These are phyloP conservation scores for Hypholoma sublateritium DNA, from an alignment of 768 basidiomycete genomes.

Conservation along the genomic window DNA sequence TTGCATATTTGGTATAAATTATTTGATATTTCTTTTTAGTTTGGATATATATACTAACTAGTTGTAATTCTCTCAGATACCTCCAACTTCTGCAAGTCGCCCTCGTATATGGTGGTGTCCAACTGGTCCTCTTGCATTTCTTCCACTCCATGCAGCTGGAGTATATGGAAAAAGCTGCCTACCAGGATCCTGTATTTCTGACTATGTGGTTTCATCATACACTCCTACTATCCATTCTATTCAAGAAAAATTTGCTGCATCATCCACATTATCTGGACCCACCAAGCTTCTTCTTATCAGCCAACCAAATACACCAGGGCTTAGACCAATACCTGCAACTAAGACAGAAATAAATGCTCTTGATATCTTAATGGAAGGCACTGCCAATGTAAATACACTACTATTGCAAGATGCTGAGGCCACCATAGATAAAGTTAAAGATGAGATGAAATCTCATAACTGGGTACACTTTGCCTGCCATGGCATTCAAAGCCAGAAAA, in stretches of 20 bases:
- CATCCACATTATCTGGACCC: neutral
- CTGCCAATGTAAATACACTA: too few relatives aligned
- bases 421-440: constrained; percentile 6
- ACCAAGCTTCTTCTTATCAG: constrained; percentile 10
- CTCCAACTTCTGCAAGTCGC: neutral
- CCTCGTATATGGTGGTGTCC: constrained; percentile 16
- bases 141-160: constrained; percentile 22
- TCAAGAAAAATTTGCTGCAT: neutral
- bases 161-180: too few relatives aligned
- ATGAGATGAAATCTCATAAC: neutral
- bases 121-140: constrained; percentile 21
- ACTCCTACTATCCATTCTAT: too few relatives aligned
- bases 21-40: neutral
- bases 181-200: too few relatives aligned
- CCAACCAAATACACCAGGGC: constrained; percentile 11
- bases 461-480: constrained; percentile 39
- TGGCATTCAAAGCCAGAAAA: constrained; percentile 24
- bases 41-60: neutral
- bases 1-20: constrained; percentile 8
- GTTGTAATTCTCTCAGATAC: neutral
- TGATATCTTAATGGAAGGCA: neutral
- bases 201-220: too few relatives aligned
- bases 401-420: constrained; percentile 8
- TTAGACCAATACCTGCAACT: constrained; percentile 5
- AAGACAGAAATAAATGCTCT: neutral